Evolutionary conservation across 2,329 filamentous ascomycete species (phyloP).

Genomic region (Aspergillus tanneri): DNA sequence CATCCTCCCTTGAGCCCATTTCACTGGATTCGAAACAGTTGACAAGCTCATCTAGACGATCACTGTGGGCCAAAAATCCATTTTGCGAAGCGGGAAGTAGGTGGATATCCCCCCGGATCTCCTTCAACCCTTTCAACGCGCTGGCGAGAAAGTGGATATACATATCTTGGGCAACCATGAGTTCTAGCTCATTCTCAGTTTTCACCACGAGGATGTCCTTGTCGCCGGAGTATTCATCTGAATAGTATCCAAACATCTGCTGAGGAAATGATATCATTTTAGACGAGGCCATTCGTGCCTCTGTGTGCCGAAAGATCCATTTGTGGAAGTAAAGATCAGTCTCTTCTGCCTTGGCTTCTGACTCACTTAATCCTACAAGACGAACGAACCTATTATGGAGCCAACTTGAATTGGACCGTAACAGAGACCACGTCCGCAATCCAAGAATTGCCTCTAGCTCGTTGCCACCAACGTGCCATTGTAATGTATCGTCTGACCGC

Average conservation of each 20-base stretch:
- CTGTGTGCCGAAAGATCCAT: slow-evolving; percentile 32
- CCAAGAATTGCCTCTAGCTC: slow-evolving; percentile 36
- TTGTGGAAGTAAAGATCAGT: slow-evolving; percentile 31
- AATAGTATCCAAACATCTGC: slow-evolving; percentile 23
- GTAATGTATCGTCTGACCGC: slow-evolving; percentile 22
- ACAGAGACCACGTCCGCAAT: slow-evolving; percentile 34
- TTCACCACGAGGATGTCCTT: slow-evolving; percentile 25
- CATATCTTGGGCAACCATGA: slow-evolving; percentile 36
- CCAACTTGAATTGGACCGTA: slow-evolving; percentile 22
- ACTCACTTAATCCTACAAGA: slow-evolving; percentile 22
- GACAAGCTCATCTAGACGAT: slow-evolving; percentile 25
- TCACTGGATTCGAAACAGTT: slow-evolving; percentile 23
- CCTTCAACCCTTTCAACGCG: slow-evolving; percentile 11
- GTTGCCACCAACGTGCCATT: slow-evolving; percentile 26
- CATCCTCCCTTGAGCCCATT: slow-evolving; percentile 33
- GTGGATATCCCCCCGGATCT: slow-evolving; percentile 18
- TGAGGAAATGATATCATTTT: slow-evolving; percentile 17
- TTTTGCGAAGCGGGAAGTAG: slow-evolving; percentile 17
- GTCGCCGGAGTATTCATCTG: slow-evolving; percentile 3
- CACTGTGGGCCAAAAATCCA: slow-evolving; percentile 19
- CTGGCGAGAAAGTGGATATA: slow-evolving; percentile 31
- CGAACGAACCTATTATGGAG: slow-evolving; percentile 17
- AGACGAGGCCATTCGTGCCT: slow-evolving; percentile 21
- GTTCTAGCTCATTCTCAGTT: slow-evolving; percentile 24
- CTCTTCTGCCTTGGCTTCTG: slow-evolving; percentile 21